Base-by-base conservation (phyloP, 345 rosid species). In the Geranium brycei region DNA sequence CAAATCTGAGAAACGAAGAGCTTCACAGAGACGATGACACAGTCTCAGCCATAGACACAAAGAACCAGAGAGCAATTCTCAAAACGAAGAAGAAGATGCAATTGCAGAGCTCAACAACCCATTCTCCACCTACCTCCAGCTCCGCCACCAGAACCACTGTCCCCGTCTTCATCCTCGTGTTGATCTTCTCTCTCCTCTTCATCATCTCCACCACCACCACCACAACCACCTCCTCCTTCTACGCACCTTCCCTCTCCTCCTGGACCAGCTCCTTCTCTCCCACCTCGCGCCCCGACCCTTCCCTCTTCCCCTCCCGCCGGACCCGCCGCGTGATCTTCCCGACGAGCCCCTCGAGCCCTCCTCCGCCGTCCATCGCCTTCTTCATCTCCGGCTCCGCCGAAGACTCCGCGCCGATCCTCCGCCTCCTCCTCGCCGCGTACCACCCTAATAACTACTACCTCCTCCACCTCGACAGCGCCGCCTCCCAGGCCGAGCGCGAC, bases 391-490 rank as follows among this genome's bases (percentile, higher is more conserved):
- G 97, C 60, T 86, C 97, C 63, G 79, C 81, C 19, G 89, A 82
- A 7, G 91, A 92, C 58, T 70, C 84, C 7, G 66, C 5, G 64
- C 86, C 91, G 69, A 71, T 89, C 73, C 90, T 92, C 63, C 88
- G 98, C 53, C 85, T 92, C 31, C 81, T 92, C 57, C 77, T 62
- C 73, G 91, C 97, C 38, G 60, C 78, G 28, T 92, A 89, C 76
- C 98, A 92, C 69, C 98, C 98, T 16, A 73, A 79, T 64, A 92
- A 89, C 62, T 89, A 75, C 0, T 92, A 89, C 77, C 83, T 92
- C 7, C 89, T 92, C 60, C 97, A 92, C 72, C 81, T 93, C 58
- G 99, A 92, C 75, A 76, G 70, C 58, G 77, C 74, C 53, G 95
- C 96, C 61, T 35, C 83, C 8, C 87, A 75, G 53, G 57, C 64